A percentile compares a stretch with the other conserved stretches of the same genome.
phyloP scores from a whole-genome alignment of 768 basidiomycete species.

The Ephemerocybe angulata region DNA sequence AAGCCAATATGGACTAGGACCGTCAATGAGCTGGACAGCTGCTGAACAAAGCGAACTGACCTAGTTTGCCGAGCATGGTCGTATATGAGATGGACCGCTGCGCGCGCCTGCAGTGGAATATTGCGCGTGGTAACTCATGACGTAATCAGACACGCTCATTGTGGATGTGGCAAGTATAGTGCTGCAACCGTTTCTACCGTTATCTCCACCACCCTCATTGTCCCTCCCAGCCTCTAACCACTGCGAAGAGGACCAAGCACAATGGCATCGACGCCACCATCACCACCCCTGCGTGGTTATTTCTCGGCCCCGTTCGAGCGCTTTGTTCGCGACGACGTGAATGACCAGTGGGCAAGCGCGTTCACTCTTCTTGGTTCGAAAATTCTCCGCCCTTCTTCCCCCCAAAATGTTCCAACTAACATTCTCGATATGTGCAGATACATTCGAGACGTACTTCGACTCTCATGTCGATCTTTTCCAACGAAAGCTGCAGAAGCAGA shows the following conservation, averaged over 20 bases:
- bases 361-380: conserved; percentile 80
- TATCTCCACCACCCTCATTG: not conserved
- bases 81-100: not conserved
- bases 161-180: conserved; percentile 7
- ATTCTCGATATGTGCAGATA: conserved; percentile 51
- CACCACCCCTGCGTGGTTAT: conserved; percentile 46
- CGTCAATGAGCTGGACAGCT: conserved; percentile 4
- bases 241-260: conserved; percentile 6
- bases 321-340: conserved; percentile 69
- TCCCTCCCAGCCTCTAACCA: conserved; percentile 11
- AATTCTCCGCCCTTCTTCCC: not conserved
- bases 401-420: conserved; percentile 23
- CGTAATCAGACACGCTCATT: conserved; percentile 3
- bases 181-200: not conserved
- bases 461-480: conserved; percentile 82
- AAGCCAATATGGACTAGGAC: conserved; percentile 59
- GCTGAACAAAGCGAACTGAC: conserved; percentile 23
- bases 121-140: conserved; percentile 4
- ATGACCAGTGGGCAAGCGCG: conserved; percentile 69
- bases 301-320: conserved; percentile 72
- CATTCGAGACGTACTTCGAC: conserved; percentile 93
- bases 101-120: not conserved
- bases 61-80: conserved; percentile 60
- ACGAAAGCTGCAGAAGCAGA: conserved; percentile 81
- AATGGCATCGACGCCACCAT: conserved; percentile 44